These are phyloP conservation scores for Ophiosphaerella narmari DNA, from an alignment of 2,329 filamentous ascomycete genomes.

Conservation along the genomic window DNA sequence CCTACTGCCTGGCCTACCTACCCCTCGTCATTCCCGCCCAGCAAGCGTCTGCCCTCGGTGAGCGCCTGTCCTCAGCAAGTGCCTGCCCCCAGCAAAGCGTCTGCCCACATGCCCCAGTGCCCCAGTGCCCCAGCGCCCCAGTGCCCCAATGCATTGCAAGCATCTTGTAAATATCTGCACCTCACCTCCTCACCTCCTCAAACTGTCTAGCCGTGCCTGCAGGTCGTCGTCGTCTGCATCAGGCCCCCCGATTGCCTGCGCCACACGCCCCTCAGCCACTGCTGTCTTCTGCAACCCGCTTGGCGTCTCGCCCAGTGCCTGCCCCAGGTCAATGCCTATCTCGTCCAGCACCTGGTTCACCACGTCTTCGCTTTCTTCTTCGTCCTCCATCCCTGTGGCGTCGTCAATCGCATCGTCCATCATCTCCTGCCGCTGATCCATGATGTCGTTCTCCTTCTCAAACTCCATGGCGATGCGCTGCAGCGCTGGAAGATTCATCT, in stretches of 20 bases:
- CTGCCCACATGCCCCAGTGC: too few species aligned
- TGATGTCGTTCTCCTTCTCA: slow-evolving; percentile 97
- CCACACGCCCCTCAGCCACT: slow-evolving; percentile 76
- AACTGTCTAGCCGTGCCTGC: slow-evolving; percentile 87
- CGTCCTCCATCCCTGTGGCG: slow-evolving; percentile 85
- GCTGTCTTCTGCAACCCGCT: slow-evolving; percentile 76
- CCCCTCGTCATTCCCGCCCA: too few species aligned
- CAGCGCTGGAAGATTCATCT: slow-evolving; percentile 94
- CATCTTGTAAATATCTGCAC: too few species aligned
- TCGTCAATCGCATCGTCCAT: slow-evolving; percentile 99
- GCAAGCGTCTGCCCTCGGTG: too few species aligned
- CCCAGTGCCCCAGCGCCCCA: too few species aligned
- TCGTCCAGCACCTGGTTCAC: slow-evolving; percentile 96
- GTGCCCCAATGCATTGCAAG: too few species aligned
- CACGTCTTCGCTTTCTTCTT: slow-evolving; percentile 95
- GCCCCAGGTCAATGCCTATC: slow-evolving; percentile 90
- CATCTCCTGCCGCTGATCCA: slow-evolving; percentile 99
- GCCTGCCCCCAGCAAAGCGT: too few species aligned
- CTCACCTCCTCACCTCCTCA: slow-evolving; percentile 63
- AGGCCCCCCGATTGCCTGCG: slow-evolving; percentile 78
- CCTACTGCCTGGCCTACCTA: too few species aligned
- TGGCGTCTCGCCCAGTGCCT: slow-evolving; percentile 91
- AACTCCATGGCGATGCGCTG: slow-evolving; percentile 99
- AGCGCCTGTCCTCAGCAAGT: too few species aligned
- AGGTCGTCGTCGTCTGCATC: slow-evolving; percentile 91